Evolutionary conservation across 2,329 filamentous ascomycete species (phyloP), one percentile per base, ranked within the genome.

Genomic region (Curvularia spicifera): DNA sequence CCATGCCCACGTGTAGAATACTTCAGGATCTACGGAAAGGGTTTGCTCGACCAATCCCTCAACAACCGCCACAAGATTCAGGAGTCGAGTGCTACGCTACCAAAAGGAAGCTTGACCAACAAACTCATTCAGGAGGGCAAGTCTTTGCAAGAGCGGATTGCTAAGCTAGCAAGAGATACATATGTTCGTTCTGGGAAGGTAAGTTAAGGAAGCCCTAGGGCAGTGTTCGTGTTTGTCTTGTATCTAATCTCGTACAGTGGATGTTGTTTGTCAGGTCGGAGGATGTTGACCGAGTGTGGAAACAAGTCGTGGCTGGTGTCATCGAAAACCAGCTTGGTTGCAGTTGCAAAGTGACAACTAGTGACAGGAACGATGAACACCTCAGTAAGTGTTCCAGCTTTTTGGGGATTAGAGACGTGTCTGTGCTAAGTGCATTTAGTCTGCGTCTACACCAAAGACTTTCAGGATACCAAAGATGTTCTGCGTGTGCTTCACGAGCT

Each of bases 361-460:
- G 81, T 46, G 74, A 83, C 9, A 78, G 68, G 44, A 63, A 51
- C 10, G 64, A 74, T 61, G 5, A 77, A 5, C 82, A 87, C 20
- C 76, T 95, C 42, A 86, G 56, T 96, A 15, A 52, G 60, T 48
- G 29, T 53, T 51, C 40, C 20, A 52, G 37, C 2, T 15, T 7
- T 31, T 47, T 35, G 13, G 20, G 9, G 13, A 35, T 15, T 15
- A 28, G 4, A 4, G 37, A 43, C 28, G 39, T 40, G 33, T 29
- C 15, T 3, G 26, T 37, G 12, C 35, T 29, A n/a, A 51, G 5
- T 24, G 33, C 28, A 12, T 7, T 20, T 5, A 65, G 56, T 65
- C 26, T 93, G 90, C 64, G 80, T 96, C 7, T 96, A 96, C 74
- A 96, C 91, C 5, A 79, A 81, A 42, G 87, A 96, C 73, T 95